Evolutionary conservation across 768 basidiomycete species (phyloP).

Genomic region (Galerina marginata): DNA sequence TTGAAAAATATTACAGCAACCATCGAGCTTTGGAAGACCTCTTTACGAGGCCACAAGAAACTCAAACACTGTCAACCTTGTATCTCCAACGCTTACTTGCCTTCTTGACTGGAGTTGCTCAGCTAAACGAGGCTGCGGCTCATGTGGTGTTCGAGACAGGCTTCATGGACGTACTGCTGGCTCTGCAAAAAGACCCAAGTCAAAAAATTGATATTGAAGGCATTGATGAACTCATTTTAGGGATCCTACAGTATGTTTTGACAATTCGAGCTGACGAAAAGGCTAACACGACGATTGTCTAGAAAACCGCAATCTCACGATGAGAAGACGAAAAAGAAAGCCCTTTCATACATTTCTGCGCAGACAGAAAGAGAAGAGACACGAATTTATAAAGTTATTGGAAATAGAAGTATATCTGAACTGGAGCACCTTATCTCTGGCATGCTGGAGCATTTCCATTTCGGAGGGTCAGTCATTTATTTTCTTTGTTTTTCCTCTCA

Average conservation of each 20-base stretch:
- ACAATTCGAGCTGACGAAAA: background rate
- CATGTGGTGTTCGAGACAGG: conserved; percentile 14
- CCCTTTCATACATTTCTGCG: conserved; percentile 9
- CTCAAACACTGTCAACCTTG: conserved; percentile 2
- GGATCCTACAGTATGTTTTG: conserved; percentile 10
- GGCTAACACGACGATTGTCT: background rate
- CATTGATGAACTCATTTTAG: conserved; percentile 6
- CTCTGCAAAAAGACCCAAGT: conserved; percentile 10
- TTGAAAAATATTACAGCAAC: background rate
- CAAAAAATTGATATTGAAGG: conserved; percentile 4
- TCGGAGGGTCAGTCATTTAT: conserved; percentile 6
- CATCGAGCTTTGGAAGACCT: conserved; percentile 13
- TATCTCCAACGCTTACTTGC: conserved; percentile 12
- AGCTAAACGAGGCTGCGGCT: conserved; percentile 7
- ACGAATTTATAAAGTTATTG: conserved; percentile 5
- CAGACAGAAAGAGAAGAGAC: conserved; percentile 12
- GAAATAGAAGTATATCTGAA: conserved; percentile 2
- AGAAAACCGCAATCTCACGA: conserved; percentile 15
- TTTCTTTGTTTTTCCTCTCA: background rate
- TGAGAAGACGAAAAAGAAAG: conserved; percentile 11
- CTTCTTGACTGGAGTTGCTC: conserved; percentile 12
- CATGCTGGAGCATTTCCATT: conserved; percentile 14
- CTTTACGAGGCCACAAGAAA: background rate
- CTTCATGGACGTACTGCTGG: conserved; percentile 15
- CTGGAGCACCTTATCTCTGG: conserved; percentile 10